Base-by-base conservation (phyloP, 2,329 filamentous ascomycete species). In the Cladosporium colombiae region DNA sequence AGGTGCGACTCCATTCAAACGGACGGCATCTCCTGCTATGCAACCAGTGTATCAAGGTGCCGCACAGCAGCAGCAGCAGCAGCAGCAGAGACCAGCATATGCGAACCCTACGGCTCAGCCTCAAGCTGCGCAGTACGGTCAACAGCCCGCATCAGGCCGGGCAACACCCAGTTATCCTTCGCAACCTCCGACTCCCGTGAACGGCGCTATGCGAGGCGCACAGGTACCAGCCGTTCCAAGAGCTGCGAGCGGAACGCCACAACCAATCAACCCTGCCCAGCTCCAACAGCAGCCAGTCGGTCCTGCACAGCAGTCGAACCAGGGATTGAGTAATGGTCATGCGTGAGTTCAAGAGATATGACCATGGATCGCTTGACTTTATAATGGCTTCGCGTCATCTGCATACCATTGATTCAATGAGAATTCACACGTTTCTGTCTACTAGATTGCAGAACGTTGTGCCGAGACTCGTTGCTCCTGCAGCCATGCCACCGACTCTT, bases 101-200 rank as follows among this genome's bases (percentile, higher is more conserved):
- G 50, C 61, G 18, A 46, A 33, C 50, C 8, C 61, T 11, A 18
- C 31, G n/a, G 35, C 31, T 23, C 61, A 63, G 11, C 50, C 50
- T 31, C 61, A 62, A 66, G 66, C 70, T 57, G 65, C 63, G 11
- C 66, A 67, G 29, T 67, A 61, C 62, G 62, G 65, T 59, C 69
- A 69, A 57, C 72, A 74, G 50, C 65, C 74, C 11, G 70, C 68
- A 2, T 74, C 72, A 37, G 73, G 73, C 3, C 65, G 74, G 58
- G 72, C 65, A 5, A 75, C 74, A 11, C 74, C 74, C 68, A 68
- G 66, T 49, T 72, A 70, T 53, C 69, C 73, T 40, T 71, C 71
- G 4, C 72, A 74, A 60, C 70, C 73, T 8, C 70, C 71, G 21
- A 74, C 72, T 18, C 70, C 72, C n/a, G 70, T 74, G 62, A 74